Evolutionary conservation across 2,329 filamentous ascomycete genomes (phyloP).

Genomic region (Thelonectria discophora): DNA sequence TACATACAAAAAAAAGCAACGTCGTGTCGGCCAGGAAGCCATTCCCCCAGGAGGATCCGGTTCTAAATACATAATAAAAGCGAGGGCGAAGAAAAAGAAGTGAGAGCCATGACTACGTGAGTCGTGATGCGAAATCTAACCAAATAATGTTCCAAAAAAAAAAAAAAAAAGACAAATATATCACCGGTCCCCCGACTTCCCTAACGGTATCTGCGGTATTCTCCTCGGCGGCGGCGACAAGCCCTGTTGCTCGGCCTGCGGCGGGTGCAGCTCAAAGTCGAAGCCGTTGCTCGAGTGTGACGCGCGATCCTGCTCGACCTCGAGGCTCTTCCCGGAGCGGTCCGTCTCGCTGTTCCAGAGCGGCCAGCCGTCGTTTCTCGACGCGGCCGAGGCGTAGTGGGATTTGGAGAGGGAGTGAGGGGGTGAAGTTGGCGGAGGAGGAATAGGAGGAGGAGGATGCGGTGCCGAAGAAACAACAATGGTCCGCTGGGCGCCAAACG

Average conservation of each 20-base stretch:
- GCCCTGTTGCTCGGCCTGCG: constrained; percentile 32
- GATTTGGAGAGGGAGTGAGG: not conserved
- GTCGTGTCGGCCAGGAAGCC: not conserved
- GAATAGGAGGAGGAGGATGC: no score
- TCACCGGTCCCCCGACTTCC: not conserved
- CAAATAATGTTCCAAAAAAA: no score
- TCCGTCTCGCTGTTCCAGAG: constrained; percentile 26
- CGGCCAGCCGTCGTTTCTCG: constrained; percentile 32
- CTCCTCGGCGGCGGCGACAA: constrained; percentile 35
- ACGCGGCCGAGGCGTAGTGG: not conserved
- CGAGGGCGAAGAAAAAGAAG: not conserved
- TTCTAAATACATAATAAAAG: not conserved
- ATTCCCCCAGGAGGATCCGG: not conserved
- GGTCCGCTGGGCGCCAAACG: not conserved
- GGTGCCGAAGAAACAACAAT: no score
- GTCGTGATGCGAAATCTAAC: not conserved
- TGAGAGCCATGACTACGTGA: constrained; percentile 1
- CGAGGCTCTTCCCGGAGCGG: constrained; percentile 27
- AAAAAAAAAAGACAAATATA: no score
- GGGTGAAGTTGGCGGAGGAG: constrained; percentile 8
- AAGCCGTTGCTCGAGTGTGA: constrained; percentile 35
- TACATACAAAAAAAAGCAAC: not conserved
- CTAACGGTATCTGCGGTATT: not conserved
- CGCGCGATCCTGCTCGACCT: constrained; percentile 20
- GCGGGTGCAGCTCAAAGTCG: constrained; percentile 32